Evolutionary conservation across 257 asterid genomes (phyloP), one percentile per base, ranked within the genome.

Genomic region (Scutellaria barbata): DNA sequence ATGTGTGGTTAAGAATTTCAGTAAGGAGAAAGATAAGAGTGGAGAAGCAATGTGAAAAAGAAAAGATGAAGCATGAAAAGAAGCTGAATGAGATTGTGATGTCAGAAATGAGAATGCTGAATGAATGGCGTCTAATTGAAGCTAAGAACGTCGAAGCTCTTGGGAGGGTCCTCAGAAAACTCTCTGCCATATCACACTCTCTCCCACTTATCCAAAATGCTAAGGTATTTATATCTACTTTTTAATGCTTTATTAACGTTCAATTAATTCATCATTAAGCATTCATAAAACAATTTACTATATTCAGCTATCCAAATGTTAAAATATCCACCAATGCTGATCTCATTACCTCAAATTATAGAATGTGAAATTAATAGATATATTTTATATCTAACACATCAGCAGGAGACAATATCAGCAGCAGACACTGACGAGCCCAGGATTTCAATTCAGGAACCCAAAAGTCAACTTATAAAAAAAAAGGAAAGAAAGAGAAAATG

Each of bases 111-210:
- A 9, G 17, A 18, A 40, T 85, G 72, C 88, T 92, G 42, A 80
- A 83, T 37, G 85, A 90, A 41, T 92, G 98, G 98, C 65, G 82
- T 13, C 82, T 66, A 59, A 10, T 89, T 10, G 89, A 92, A 72
- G 74, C 67, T 9, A 92, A 74, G 67, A 86, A 87, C 60, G 56
- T 62, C 3, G 94, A 87, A 77, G 92, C 89, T 6, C 80, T 89
- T 52, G 89, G 87, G 7, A 82, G 98, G 65, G 73, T 92, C 25
- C 80, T 82, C 10, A 78, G 94, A 71, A 89, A 92, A 60, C 68
- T 92, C 71, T 79, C 88, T 10, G 90, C 96, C 9, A n/a, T 88
- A 17, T 87, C 96, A 37, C 33, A 50, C 12, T 83, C 82, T 72
- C 85, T 92, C 16, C 97, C 93, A 22, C 80, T 92, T 20, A 78